Evolutionary conservation across 2,329 filamentous ascomycete genomes (phyloP).

Genomic region (Neurospora crassa): DNA sequence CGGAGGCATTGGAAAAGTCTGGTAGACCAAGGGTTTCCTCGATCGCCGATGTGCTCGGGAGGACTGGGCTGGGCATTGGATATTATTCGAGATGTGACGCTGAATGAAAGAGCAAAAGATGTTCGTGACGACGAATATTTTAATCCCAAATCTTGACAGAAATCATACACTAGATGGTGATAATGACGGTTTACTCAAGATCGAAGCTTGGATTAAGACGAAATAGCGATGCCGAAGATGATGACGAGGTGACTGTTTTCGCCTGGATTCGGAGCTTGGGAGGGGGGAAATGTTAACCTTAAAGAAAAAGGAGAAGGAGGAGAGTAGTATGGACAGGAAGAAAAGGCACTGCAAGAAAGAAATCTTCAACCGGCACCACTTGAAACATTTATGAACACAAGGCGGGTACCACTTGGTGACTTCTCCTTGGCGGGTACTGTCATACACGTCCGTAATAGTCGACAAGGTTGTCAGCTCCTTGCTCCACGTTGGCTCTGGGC

Average conservation of each 20-base stretch:
- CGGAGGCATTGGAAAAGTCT: neutral
- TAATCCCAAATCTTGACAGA: neutral
- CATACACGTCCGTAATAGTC: neutral
- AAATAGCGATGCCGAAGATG: neutral
- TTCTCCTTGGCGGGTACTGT: neutral
- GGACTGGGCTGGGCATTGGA: neutral
- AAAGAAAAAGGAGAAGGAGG: neutral
- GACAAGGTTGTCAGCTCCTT: neutral
- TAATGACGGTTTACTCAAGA: neutral
- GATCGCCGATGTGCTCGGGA: neutral
- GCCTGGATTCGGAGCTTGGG: neutral
- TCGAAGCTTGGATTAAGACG: neutral
- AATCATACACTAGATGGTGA: neutral
- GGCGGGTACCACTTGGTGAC: neutral
- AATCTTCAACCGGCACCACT: neutral
- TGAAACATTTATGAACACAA: neutral
- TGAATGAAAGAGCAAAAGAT: neutral
- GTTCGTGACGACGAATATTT: neutral
- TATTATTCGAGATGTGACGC: neutral
- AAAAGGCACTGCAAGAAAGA: neutral
- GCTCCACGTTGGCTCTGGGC: neutral
- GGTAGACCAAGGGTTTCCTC: neutral
- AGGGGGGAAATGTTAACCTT: neutral
- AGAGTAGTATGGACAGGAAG: neutral
- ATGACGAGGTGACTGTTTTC: neutral